Percentiles rank a stretch among this genome's conserved stretches.
phyloP scores from a whole-genome alignment of 768 basidiomycete species.

The Lactarius pseudohatsudake region DNA sequence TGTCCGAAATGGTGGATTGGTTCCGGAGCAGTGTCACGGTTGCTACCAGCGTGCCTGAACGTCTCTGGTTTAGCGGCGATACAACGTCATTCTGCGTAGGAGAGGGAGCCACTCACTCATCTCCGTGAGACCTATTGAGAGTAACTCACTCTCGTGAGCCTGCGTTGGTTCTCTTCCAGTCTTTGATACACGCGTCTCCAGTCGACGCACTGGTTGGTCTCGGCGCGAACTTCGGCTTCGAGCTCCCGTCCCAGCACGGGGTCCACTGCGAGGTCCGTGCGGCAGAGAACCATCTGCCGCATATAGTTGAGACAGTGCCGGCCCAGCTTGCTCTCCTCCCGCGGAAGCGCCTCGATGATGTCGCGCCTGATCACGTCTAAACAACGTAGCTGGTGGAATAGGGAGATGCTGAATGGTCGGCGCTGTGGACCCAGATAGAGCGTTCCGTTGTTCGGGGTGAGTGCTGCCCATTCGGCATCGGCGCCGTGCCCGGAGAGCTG shows the following conservation, averaged over 20 bases:
- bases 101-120: background rate
- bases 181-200: constrained; percentile 18
- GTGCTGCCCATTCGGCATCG: constrained; percentile 31
- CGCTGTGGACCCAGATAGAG: constrained; percentile 33
- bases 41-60: background rate
- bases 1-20: background rate
- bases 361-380: constrained; percentile 39
- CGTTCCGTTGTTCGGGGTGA: constrained; percentile 32
- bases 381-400: constrained; percentile 45
- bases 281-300: constrained; percentile 41
- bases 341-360: constrained; percentile 20
- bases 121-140: background rate
- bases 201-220: constrained; percentile 18
- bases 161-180: constrained; percentile 16
- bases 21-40: too few species aligned
- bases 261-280: constrained; percentile 38
- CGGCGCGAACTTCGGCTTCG: constrained; percentile 18
- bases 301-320: constrained; percentile 45
- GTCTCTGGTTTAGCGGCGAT: background rate
- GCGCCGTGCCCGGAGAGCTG: constrained; percentile 15
- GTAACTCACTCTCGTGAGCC: constrained; percentile 16
- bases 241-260: constrained; percentile 20
- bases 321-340: constrained; percentile 4
- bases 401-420: constrained; percentile 37
- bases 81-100: background rate